Evolutionary conservation across 2,329 filamentous ascomycete genomes (phyloP), one percentile per base, ranked within the genome.

Genomic region (Diaporthe sp.): DNA sequence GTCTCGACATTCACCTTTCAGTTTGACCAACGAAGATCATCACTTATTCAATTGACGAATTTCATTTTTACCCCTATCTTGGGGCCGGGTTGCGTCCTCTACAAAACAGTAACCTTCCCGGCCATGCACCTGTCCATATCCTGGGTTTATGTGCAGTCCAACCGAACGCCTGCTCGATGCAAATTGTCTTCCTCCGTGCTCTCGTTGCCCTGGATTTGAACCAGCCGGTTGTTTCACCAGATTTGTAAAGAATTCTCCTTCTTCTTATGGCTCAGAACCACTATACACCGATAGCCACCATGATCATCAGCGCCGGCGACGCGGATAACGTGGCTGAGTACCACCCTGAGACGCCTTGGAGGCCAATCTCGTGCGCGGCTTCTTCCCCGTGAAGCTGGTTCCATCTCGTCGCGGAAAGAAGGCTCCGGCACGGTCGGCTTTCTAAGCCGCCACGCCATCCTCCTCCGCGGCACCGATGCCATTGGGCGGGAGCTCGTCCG

Each of bases 401-500:
- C 30, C 30, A 25, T 5, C 10, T 22, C 19, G 0, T 19, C n/a
- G 42, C 30, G 13, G 28, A 2, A n/a, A 10, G 8, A n/a, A 3
- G n/a, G 22, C 45, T 38, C 3, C 30, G 19, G 30, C 13, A 33
- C 45, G 45, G 33, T 19, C 33, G 45, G 64, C 42, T 1, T 28
- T 33, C 64, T 67, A 67, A 19, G 64, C 64, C 64, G 33, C 33
- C 45, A n/a, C 64, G n/a, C 47, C 71, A 30, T 72, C 70, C n/a
- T 47, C 72, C 35, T 74, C 55, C 4, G 73, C 75, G 30, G 73
- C 73, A 17, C 25, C 73, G 54, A 70, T 42, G 28, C 75, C 75
- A 35, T 74, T 75, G 12, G 73, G 74, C 42, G 75, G 75, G 47
- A 86, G 78, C 19, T 82, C 82, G 42, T 82, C 80, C 9, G 84